These are phyloP conservation scores for Pythium sukuiense DNA, from an alignment of 352 stramenopile species.

Conservation along the genomic window DNA sequence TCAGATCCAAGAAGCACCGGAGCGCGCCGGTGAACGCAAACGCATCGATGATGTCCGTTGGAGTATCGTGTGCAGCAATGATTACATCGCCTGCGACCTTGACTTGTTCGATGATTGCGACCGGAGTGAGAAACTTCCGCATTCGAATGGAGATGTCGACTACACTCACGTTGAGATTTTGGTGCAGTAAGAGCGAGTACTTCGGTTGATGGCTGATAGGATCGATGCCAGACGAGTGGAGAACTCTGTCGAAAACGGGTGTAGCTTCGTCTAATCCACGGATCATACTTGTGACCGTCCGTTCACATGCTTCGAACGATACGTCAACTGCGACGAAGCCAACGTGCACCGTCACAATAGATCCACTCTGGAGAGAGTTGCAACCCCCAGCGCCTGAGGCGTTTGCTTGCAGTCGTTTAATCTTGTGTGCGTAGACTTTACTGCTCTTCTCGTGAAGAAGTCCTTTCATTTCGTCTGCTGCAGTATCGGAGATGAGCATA, in stretches of 20 bases:
- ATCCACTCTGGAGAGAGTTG: slow-evolving; percentile 5
- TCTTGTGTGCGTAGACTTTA: slow-evolving; percentile 57
- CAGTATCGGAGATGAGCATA: slow-evolving; percentile 34
- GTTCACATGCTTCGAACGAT: slow-evolving; percentile 41
- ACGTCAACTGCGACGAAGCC: slow-evolving; percentile 38
- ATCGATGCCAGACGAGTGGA: slow-evolving; percentile 19
- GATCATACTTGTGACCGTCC: slow-evolving; percentile 29
- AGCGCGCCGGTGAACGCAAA: slow-evolving; percentile 35
- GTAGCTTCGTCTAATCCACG: slow-evolving; percentile 52
- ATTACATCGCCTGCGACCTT: slow-evolving; percentile 36
- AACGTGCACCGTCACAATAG: slow-evolving; percentile 37
- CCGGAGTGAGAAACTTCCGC: slow-evolving; percentile 48
- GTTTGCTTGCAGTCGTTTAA: slow-evolving; percentile 38
- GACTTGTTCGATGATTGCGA: slow-evolving; percentile 42
- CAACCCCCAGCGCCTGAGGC: neutral
- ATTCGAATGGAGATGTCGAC: slow-evolving; percentile 40
- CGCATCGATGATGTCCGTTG: neutral
- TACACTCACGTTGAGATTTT: slow-evolving; percentile 28
- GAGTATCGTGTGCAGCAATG: slow-evolving; percentile 30
- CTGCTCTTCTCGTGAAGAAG: slow-evolving; percentile 58
- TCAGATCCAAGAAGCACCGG: slow-evolving; percentile 47
- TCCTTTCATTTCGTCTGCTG: slow-evolving; percentile 47
- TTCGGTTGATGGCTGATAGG: slow-evolving; percentile 1
- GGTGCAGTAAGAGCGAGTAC: slow-evolving; percentile 13
- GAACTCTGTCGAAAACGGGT: slow-evolving; percentile 25